Evolutionary conservation across 805 yeast genomes (phyloP).

Genomic region (Nakazawaea populi): DNA sequence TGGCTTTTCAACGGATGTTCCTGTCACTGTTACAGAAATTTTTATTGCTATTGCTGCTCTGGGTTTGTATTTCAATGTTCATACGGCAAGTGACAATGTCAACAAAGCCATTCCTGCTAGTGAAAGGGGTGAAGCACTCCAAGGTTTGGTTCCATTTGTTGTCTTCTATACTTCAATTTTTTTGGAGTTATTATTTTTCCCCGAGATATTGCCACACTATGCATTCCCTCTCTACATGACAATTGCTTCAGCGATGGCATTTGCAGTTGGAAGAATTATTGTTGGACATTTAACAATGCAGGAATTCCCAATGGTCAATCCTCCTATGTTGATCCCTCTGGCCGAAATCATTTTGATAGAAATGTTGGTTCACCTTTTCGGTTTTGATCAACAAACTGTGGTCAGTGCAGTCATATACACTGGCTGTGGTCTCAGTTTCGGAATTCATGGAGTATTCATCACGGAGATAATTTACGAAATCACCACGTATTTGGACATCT

Average conservation of each 20-base stretch:
- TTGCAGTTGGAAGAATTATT: slow-evolving; percentile 86
- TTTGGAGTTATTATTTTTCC: slow-evolving; percentile 41
- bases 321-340: slow-evolving; percentile 64
- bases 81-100: slow-evolving; percentile 62
- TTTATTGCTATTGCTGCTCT: slow-evolving; percentile 47
- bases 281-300: slow-evolving; percentile 80
- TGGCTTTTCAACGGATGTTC: slow-evolving; percentile 18
- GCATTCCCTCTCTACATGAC: slow-evolving; percentile 58
- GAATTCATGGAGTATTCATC: slow-evolving; percentile 66
- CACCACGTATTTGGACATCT: slow-evolving; percentile 76
- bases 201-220: slow-evolving; percentile 39
- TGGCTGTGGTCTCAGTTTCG: slow-evolving; percentile 62
- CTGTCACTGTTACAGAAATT: slow-evolving; percentile 34
- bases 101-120: slow-evolving; percentile 24
- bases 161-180: slow-evolving; percentile 45
- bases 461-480: slow-evolving; percentile 75
- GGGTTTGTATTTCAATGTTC: slow-evolving; percentile 58
- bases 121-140: slow-evolving; percentile 29
- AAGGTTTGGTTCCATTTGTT: slow-evolving; percentile 66
- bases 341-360: slow-evolving; percentile 35
- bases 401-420: slow-evolving; percentile 52
- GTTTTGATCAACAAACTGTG: slow-evolving; percentile 33
- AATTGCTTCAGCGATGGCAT: slow-evolving; percentile 73
- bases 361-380: slow-evolving; percentile 29
- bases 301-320: slow-evolving; percentile 64